A percentile compares a stretch with the other conserved stretches of the same genome.
Evolutionary conservation across 2,329 filamentous ascomycete species (phyloP).

Genomic region (Pestalotiopsis sp.): DNA sequence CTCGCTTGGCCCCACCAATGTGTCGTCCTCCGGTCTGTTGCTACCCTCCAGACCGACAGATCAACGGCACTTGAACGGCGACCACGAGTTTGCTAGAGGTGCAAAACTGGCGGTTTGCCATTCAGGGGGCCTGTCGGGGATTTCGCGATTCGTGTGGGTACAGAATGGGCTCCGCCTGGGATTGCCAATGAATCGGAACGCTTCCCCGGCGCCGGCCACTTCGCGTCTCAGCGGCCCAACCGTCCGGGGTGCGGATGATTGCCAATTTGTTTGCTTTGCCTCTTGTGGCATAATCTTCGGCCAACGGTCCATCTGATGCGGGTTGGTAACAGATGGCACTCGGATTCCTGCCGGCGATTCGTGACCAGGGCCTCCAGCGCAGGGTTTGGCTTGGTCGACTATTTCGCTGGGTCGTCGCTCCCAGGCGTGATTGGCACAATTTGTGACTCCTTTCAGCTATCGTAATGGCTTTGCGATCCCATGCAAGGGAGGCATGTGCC

Average conservation of each 20-base stretch:
- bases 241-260: not conserved
- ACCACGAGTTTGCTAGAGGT: not conserved
- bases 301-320: not conserved
- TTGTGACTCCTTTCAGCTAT: not conserved
- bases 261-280: not conserved
- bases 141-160: not conserved
- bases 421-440: not conserved
- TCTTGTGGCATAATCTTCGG: not conserved
- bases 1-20: not conserved
- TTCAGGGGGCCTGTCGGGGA: not conserved
- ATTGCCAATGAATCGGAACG: not conserved
- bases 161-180: not conserved
- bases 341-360: not conserved
- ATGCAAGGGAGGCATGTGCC: not conserved
- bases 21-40: not conserved
- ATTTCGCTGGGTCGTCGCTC: not conserved
- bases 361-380: not conserved
- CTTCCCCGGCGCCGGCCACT: not conserved
- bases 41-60: not conserved
- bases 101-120: not conserved
- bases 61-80: not conserved
- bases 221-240: not conserved
- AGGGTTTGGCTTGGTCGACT: not conserved
- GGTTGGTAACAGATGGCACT: not conserved
- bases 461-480: not conserved